These are phyloP conservation scores for Hypoxylon cercidicola DNA, from an alignment of 495 filamentous ascomycete genomes.

Conservation along the genomic window DNA sequence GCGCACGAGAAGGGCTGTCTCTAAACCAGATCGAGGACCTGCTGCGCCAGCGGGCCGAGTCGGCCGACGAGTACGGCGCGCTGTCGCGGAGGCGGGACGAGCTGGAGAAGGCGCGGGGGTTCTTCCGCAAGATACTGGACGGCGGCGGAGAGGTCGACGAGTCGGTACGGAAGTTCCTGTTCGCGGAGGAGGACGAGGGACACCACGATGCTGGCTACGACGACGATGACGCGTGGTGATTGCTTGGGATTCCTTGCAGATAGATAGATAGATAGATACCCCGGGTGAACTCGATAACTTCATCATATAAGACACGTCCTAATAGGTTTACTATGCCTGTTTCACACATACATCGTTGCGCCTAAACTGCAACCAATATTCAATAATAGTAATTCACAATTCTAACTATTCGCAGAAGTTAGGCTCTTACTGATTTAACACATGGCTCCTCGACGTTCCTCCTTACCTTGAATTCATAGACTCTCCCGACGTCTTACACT, in stretches of 20 bases:
- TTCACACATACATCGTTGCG: too few species aligned
- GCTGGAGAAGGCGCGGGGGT: slow-evolving; percentile 39
- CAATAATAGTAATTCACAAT: too few species aligned
- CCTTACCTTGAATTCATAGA: too few species aligned
- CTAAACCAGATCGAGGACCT: slow-evolving; percentile 2
- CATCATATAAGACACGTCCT: not conserved
- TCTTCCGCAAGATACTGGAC: slow-evolving; percentile 46
- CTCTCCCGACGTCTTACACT: too few species aligned
- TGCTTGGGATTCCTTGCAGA: too few species aligned
- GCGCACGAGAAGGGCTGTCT: slow-evolving; percentile 3
- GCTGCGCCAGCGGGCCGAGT: slow-evolving; percentile 26
- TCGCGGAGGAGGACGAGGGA: slow-evolving; percentile 40
- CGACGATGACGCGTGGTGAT: slow-evolving; percentile 22
- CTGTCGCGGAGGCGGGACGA: slow-evolving; percentile 37
- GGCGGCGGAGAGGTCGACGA: slow-evolving; percentile 44
- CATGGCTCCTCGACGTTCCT: too few species aligned
- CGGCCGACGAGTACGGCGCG: slow-evolving; percentile 39
- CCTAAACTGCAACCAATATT: too few species aligned
- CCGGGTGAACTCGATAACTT: not conserved
- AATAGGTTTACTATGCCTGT: not conserved
- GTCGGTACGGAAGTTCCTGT: slow-evolving; percentile 41
- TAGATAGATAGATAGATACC: slow-evolving; percentile 20
- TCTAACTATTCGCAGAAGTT: too few species aligned
- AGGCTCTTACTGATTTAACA: too few species aligned
- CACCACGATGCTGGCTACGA: slow-evolving; percentile 30